Evolutionary conservation across 352 stramenopile species (phyloP).

Genomic region (Aphanomyces stellatus): DNA sequence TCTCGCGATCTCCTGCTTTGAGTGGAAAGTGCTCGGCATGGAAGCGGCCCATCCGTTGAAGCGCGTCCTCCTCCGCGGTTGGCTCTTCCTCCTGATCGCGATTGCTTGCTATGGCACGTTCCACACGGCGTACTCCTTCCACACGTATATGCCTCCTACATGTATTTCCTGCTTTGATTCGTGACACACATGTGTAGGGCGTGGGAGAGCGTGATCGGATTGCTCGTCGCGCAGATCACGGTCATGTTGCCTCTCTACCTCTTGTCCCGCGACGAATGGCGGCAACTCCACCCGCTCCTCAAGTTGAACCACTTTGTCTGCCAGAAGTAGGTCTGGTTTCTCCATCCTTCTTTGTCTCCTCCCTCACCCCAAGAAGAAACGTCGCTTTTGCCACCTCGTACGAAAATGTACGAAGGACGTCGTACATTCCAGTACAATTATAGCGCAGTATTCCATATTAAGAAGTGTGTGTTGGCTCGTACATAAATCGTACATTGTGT

Average conservation of each 20-base stretch:
- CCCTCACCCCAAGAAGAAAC: background rate
- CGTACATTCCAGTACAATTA: background rate
- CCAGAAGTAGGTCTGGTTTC: background rate
- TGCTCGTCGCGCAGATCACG: slow-evolving; percentile 43
- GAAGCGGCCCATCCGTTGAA: slow-evolving; percentile 29
- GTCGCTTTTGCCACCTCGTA: background rate
- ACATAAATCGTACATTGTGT: slow-evolving; percentile 1
- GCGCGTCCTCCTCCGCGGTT: slow-evolving; percentile 36
- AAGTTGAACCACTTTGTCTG: slow-evolving; percentile 4
- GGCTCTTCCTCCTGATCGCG: slow-evolving; percentile 32
- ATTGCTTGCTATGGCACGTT: slow-evolving; percentile 49
- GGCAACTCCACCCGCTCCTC: background rate
- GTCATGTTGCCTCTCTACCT: slow-evolving; percentile 60
- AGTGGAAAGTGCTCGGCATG: slow-evolving; percentile 51
- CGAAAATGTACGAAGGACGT: background rate
- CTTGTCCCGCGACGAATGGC: slow-evolving; percentile 45
- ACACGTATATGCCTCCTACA: slow-evolving; percentile 24
- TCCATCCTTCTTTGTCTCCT: background rate
- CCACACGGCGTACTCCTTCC: slow-evolving; percentile 61
- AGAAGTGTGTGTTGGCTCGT: no score
- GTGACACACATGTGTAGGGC: background rate
- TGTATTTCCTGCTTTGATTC: background rate
- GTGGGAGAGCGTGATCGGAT: slow-evolving; percentile 48
- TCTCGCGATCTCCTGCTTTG: slow-evolving; percentile 55
- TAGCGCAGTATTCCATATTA: no score